Evolutionary conservation across 2,329 filamentous ascomycete genomes (phyloP), one percentile per base, ranked within the genome.

Genomic region (Nannizziopsis barbatae): DNA sequence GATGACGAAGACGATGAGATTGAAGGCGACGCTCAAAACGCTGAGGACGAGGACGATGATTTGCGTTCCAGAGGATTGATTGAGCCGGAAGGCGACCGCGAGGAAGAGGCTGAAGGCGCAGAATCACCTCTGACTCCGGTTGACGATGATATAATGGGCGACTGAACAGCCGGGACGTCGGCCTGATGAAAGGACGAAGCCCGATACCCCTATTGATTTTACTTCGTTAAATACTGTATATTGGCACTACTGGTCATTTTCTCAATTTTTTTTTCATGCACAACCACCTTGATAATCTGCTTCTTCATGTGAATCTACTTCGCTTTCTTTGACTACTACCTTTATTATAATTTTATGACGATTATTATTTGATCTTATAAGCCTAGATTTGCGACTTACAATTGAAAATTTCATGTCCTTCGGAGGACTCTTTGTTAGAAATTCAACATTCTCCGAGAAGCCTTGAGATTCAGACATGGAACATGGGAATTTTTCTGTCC

Each of bases 121-220:
- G 47, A 49, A n/a, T 44, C 49, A 32, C 49, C 47, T 12, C 50
- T 47, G 4, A 54, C 56, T 10, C 59, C 62, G 42, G 60, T 63
- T 41, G 64, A 68, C 43, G 65, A 69, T 55, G 67, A 68, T 55
- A 61, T 69, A 41, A 70, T 70, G 65, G 65, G 66, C 37, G 66
- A 69, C 55, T 70, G 55, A 58, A 52, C 50, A 42, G 36, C 14
- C 38, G 49, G 36, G 52, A 41, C 6, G 38, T 14, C 22, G 22
- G 22, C 22, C 22, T 27, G 6, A 36, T 15, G 33, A 36, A 36
- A 36, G 33, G 12, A 15, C 33, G 11, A 14, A 39, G 20, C 30
- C 27, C 20, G 5, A n/a, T 45, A 22, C n/a, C 32, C 22, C 22
- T 22, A 36, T 27, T 31, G 12, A 17, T n/a, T 15, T 12, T n/a